These are phyloP conservation scores for Cutaneotrichosporon sp. DNA, from an alignment of 1,284 basidiomycete species.

Conservation along the genomic window DNA sequence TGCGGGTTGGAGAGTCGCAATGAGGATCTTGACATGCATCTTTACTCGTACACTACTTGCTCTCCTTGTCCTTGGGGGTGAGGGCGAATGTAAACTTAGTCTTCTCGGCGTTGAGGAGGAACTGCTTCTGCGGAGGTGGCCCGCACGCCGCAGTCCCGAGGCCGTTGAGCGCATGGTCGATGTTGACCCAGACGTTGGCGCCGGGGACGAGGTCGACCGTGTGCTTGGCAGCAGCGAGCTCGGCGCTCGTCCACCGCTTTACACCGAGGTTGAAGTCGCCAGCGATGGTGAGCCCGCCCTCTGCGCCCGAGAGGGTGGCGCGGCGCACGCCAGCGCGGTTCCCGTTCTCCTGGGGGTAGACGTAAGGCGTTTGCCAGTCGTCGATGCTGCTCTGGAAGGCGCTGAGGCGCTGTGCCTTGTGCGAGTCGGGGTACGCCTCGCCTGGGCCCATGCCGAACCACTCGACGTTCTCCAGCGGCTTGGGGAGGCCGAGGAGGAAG, in stretches of 20 bases:
- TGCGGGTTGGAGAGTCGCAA: too few relatives aligned
- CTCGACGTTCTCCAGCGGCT: slow-evolving; percentile 9
- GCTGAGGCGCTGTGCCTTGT: slow-evolving; percentile 13
- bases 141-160: slow-evolving; percentile 19
- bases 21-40: too few relatives aligned
- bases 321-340: slow-evolving; percentile 21
- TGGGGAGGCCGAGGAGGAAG: slow-evolving; percentile 18
- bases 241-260: slow-evolving; percentile 25
- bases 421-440: slow-evolving; percentile 26
- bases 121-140: not conserved
- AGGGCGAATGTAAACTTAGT: not conserved
- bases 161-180: slow-evolving; percentile 23
- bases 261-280: slow-evolving; percentile 18
- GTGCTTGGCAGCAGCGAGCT: slow-evolving; percentile 24
- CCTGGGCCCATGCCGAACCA: slow-evolving; percentile 27
- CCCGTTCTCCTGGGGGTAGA: slow-evolving; percentile 32
- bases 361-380: slow-evolving; percentile 28
- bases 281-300: not conserved
- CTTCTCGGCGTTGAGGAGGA: not conserved
- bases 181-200: slow-evolving; percentile 26
- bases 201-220: slow-evolving; percentile 23
- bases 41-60: not conserved
- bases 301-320: slow-evolving; percentile 12
- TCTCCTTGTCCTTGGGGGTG: not conserved
- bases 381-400: slow-evolving; percentile 16